Percentiles rank a stretch among this genome's conserved stretches.
These are phyloP conservation scores for Pseudisothecium myosuroides DNA, from an alignment of 225 moss, liverwort and hornwort genomes.

Conservation along the genomic window DNA sequence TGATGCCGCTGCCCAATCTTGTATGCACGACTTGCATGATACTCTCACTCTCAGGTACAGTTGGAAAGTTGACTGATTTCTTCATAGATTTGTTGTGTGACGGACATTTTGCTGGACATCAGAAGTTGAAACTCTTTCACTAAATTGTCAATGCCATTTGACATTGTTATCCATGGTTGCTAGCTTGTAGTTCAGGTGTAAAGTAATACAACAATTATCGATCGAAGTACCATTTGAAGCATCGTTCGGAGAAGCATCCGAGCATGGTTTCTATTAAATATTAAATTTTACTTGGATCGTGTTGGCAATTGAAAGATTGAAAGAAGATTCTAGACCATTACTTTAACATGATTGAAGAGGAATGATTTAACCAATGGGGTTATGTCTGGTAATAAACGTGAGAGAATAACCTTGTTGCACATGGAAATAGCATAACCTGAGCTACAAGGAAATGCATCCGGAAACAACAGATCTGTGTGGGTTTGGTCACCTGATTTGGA, in stretches of 20 bases:
- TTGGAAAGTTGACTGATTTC: neutral
- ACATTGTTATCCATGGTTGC: neutral
- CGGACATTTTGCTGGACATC: neutral
- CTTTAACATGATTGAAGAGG: neutral
- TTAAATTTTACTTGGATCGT: neutral
- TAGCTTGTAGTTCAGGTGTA: neutral
- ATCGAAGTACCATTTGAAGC: neutral
- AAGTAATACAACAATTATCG: neutral
- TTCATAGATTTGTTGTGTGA: neutral
- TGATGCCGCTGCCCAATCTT: neutral
- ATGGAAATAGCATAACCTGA: neutral
- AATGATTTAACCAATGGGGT: neutral
- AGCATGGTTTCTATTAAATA: neutral
- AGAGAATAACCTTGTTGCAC: neutral
- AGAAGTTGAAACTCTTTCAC: neutral
- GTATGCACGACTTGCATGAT: neutral
- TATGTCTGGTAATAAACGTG: neutral
- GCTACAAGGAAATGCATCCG: neutral
- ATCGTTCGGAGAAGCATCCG: neutral
- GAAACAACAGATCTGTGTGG: neutral
- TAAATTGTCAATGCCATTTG: neutral
- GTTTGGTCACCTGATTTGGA: neutral
- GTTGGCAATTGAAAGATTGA: neutral
- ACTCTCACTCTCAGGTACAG: neutral
- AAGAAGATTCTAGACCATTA: neutral